A percentile compares a stretch with the other conserved stretches of the same genome.
phyloP scores from a whole-genome alignment of 805 yeast species.

The Candida silvatica region DNA sequence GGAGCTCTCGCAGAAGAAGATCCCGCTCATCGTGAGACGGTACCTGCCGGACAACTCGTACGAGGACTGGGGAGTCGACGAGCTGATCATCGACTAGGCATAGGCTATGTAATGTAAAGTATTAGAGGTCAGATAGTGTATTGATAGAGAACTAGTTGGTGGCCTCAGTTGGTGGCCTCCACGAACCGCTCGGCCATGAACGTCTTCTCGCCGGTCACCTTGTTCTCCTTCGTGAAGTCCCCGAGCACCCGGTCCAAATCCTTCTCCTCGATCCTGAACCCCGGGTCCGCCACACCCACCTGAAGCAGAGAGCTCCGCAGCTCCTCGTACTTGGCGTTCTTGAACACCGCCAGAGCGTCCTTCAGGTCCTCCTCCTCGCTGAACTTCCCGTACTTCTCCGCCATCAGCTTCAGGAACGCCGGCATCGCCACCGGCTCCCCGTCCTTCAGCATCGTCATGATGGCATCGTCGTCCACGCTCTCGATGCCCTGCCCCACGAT shows the following conservation, averaged over 20 bases:
- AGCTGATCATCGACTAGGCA: conserved; percentile 71
- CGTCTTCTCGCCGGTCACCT: conserved; percentile 45
- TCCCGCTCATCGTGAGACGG: conserved; percentile 92
- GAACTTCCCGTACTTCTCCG: conserved; percentile 40
- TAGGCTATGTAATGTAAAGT: conserved; percentile 27
- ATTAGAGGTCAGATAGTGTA: background rate
- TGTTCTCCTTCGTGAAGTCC: conserved; percentile 45
- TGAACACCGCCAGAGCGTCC: conserved; percentile 52
- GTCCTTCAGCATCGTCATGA: conserved; percentile 40
- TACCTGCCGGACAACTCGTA: conserved; percentile 94
- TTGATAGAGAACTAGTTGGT: conserved; percentile 1
- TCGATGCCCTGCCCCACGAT: conserved; percentile 43
- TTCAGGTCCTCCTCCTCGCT: conserved; percentile 43
- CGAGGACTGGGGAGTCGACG: conserved; percentile 99
- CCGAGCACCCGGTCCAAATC: conserved; percentile 45
- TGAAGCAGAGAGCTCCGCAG: conserved; percentile 38
- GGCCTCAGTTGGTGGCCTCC: conserved; percentile 24
- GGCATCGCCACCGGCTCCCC: conserved; percentile 45
- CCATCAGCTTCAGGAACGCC: conserved; percentile 55
- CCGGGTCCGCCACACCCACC: conserved; percentile 29
- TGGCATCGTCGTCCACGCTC: conserved; percentile 29
- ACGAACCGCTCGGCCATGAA: conserved; percentile 61
- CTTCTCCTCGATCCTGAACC: conserved; percentile 14
- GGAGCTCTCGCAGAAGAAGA: conserved; percentile 88
- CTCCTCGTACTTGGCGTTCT: conserved; percentile 5